These are phyloP conservation scores for Colletotrichum simmondsii DNA, from an alignment of 2,329 filamentous ascomycete genomes.

Conservation along the genomic window DNA sequence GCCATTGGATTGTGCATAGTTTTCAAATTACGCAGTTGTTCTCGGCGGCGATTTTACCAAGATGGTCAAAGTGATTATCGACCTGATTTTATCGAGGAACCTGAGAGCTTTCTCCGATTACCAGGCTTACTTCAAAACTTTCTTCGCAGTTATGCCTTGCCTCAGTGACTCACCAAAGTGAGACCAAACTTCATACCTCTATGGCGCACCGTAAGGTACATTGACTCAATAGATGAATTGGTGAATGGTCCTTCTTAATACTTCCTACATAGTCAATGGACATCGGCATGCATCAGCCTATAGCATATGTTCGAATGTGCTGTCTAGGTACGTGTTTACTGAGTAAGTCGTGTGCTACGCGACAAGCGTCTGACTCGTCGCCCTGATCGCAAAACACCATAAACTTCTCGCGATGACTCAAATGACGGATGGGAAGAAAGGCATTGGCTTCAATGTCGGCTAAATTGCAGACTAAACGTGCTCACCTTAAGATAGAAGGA, in stretches of 20 bases:
- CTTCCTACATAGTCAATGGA: too few species aligned
- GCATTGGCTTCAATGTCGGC: not conserved
- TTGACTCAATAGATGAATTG: not conserved
- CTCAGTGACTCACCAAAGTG: not conserved
- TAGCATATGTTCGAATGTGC: not conserved
- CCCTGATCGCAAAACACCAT: not conserved
- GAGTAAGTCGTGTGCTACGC: not conserved
- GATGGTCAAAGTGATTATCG: not conserved
- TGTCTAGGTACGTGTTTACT: not conserved
- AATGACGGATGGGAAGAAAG: not conserved
- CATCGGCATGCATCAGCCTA: not conserved
- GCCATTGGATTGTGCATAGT: constrained; percentile 3
- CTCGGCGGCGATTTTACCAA: not conserved
- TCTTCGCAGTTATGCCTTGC: not conserved
- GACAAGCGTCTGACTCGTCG: not conserved
- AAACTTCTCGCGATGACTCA: not conserved
- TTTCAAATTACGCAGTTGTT: too few species aligned
- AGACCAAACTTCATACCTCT: not conserved
- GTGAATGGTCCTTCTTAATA: not conserved
- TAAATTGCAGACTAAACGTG: not conserved
- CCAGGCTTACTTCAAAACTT: not conserved
- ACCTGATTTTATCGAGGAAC: not conserved
- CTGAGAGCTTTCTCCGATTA: not conserved
- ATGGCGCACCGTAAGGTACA: not conserved
- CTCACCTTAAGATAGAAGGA: not conserved